Evolutionary conservation across 352 stramenopile species (phyloP), one percentile per base, ranked within the genome.

Genomic region (Phytopythium sindhum): DNA sequence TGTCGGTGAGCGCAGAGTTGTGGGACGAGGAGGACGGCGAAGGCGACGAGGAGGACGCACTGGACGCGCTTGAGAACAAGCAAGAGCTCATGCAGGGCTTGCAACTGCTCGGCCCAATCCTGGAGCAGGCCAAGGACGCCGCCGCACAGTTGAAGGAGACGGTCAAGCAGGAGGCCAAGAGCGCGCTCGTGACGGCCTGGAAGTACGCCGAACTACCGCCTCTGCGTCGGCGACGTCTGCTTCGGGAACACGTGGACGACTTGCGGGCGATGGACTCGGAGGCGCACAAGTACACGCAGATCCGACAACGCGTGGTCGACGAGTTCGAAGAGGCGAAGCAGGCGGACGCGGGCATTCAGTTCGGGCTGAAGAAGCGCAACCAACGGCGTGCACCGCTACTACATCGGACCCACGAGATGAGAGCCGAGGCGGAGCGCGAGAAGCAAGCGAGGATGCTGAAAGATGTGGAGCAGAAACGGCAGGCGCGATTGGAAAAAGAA

Each of bases 201-300:
- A 73, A 86, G 31, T 80, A 84, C 44, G 75, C 79, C 1, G 85
- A 93, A 63, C 70, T 91, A 33, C 75, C 80, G 28, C 78, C 78
- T 1, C 64, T 93, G 1, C 70, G 74, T 9, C 60, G 81, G 5
- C 74, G 83, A 1, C 81, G 85, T 0, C 55, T 89, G 41, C 50
- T 93, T 10, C 78, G 78, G 0, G 76, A 91, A 41, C 81, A 92
- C 68, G 78, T 92, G 8, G 56, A 50, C 10, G 60, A 89, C 23
- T 74, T 93, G 23, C 74, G 74, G 12, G 63, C 77, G 35, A 90
- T 92, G 80, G 83, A 93, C 54, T 53, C 57, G 0, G 81, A 93
- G 31, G 67, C 75, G 14, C 68, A 64, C 21, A 90, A 90, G 47
- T 91, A 93, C 47, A 64, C 59, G 14, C 41, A 47, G 26, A 72